Conservation (phyloP, 768 basidiomycete species). For the Pleurotus citrinopileatus region DNA sequence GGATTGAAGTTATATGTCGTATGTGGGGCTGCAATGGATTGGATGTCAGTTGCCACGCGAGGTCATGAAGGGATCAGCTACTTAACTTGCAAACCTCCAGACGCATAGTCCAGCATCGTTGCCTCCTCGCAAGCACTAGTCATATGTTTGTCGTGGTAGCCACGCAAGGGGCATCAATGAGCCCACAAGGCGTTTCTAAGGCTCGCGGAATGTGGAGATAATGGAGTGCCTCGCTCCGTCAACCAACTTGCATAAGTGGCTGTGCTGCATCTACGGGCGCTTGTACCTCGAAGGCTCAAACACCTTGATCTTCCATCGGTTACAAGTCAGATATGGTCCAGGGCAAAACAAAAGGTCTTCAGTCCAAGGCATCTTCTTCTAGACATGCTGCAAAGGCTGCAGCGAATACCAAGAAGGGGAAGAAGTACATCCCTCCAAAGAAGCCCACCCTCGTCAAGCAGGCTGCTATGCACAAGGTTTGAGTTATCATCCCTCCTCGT, state of each 20-base stretch:
- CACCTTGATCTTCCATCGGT: background rate
- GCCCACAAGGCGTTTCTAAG: too few species aligned
- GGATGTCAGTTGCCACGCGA: conserved; percentile 8
- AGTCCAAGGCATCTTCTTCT: conserved; percentile 49
- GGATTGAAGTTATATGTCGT: conserved; percentile 69
- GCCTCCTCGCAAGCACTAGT: background rate
- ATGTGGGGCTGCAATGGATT: conserved; percentile 55
- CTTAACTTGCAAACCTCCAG: conserved; percentile 2
- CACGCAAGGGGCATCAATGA: too few species aligned
- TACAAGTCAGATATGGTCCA: conserved; percentile 62
- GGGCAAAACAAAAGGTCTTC: conserved; percentile 81
- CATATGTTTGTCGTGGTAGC: background rate
- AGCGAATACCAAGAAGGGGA: conserved; percentile 76
- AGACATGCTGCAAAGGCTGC: conserved; percentile 66
- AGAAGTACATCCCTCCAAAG: conserved; percentile 77
- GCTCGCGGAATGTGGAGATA: too few species aligned
- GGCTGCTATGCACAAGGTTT: conserved; percentile 75
- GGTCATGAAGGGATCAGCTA: conserved; percentile 7
- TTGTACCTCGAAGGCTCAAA: background rate
- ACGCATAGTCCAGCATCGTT: background rate
- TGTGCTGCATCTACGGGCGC: background rate
- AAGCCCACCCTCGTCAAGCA: conserved; percentile 71
- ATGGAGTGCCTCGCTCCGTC: too few species aligned
- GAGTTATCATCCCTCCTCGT: too few species aligned
- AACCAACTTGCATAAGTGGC: background rate